Evolutionary conservation across 495 filamentous ascomycete species (phyloP), one percentile per base, ranked within the genome.

Genomic region (Daldinia bambusicola): DNA sequence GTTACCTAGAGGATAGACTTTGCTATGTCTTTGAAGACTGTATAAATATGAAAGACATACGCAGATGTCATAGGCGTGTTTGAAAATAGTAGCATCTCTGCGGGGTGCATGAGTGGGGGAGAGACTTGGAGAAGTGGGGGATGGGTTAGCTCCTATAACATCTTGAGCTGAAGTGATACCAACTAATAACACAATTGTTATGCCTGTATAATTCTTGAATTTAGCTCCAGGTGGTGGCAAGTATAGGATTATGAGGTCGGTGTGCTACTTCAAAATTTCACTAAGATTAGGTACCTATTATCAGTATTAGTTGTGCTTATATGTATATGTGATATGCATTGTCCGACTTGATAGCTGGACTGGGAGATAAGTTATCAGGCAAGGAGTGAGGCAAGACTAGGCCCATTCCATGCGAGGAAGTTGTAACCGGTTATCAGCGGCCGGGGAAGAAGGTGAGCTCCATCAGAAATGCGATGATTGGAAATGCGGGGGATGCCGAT

Each of bases 351-450:
- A 32, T 32, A 36, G 34, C 34, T 36, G 6, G 34, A 26, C 26
- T 26, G 26, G 1, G 26, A 26, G 26, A 36, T 36, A 36, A 36
- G 7, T 48, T 48, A 22, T 48, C 43, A 10, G 43, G 3, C 26
- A 48, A 5, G 43, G 38, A 40, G 30, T 36, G 34, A 36, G 34
- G 9, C 34, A 36, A 36, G 34, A 36, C 34, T 36, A 36, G 9
- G 6, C 34, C 45, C 18, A 41, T 40, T 52, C 72, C 65, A 13
- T 58, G 68, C 45, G 65, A 52, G 72, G 72, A 74, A 76, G 66
- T 61, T 67, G 50, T 66, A 74, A 38, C 61, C 74, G 74, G 74
- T 61, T 74, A 74, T 63, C 61, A 30, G 52, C 69, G 69, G 63
- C 59, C 64, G 70, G 75, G 37, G 74, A 70, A 70, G 66, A 70